Conservation (phyloP, 1,284 basidiomycete species). For the Sanghuangporus weigelae region DNA sequence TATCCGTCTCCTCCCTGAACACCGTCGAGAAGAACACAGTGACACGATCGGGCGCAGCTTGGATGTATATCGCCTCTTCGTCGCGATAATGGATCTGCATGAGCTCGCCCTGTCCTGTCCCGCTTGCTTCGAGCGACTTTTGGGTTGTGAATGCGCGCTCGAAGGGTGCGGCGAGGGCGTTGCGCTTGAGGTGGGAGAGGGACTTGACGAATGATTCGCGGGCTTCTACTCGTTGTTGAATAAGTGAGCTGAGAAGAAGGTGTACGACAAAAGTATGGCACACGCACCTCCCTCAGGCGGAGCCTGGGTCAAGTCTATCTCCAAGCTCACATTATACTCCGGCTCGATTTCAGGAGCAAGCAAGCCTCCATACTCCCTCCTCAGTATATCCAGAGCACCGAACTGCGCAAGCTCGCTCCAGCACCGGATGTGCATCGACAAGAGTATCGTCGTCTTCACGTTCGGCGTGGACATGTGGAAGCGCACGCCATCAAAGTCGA, state of each 20-base stretch:
- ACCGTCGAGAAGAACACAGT: slow-evolving; percentile 97
- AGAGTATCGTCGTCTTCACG: slow-evolving; percentile 72
- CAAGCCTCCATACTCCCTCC: slow-evolving; percentile 80
- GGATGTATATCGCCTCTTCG: slow-evolving; percentile 96
- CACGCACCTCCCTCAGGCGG: slow-evolving; percentile 76
- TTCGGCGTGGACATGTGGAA: slow-evolving; percentile 90
- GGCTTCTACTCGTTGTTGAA: slow-evolving; percentile 48
- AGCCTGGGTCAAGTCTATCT: slow-evolving; percentile 83
- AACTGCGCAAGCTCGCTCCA: slow-evolving; percentile 91
- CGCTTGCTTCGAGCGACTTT: slow-evolving; percentile 68
- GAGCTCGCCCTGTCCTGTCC: slow-evolving; percentile 65
- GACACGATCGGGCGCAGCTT: slow-evolving; percentile 90
- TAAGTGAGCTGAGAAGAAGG: background rate
- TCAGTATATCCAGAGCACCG: slow-evolving; percentile 79
- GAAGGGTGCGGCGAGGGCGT: slow-evolving; percentile 93
- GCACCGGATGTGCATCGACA: slow-evolving; percentile 97
- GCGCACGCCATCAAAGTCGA: slow-evolving; percentile 96
- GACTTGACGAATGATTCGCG: slow-evolving; percentile 78
- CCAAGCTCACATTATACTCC: slow-evolving; percentile 87
- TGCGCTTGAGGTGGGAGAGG: slow-evolving; percentile 86
- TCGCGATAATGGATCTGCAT: slow-evolving; percentile 95
- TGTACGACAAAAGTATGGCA: background rate
- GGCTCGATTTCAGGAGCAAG: slow-evolving; percentile 73
- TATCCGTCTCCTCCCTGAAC: slow-evolving; percentile 97
- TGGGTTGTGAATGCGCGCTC: slow-evolving; percentile 88